Percentiles rank a stretch among this genome's conserved stretches.
Evolutionary conservation across 768 basidiomycete species (phyloP).

Genomic region (Sporobolomyces pararoseus): DNA sequence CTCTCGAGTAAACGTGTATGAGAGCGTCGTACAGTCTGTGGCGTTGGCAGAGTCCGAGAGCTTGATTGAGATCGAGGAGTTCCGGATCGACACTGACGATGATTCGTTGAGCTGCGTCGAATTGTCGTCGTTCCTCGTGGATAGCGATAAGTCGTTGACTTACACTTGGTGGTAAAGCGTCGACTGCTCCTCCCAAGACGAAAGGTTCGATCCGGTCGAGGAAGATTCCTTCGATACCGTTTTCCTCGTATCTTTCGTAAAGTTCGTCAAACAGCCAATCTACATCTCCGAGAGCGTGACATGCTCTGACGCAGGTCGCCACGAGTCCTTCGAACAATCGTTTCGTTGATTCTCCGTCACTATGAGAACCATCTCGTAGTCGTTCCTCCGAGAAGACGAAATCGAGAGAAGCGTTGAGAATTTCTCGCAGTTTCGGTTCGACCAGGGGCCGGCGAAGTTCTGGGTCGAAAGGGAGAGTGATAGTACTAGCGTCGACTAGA

Average conservation of each 20-base stretch:
- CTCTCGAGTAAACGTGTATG: constrained; percentile 86
- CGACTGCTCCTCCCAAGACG: constrained; percentile 69
- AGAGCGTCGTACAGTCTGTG: constrained; percentile 86
- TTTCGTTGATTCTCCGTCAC: constrained; percentile 61
- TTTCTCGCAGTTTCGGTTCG: constrained; percentile 68
- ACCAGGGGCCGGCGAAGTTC: constrained; percentile 62
- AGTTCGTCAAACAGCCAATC: constrained; percentile 90
- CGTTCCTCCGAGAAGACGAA: constrained; percentile 95
- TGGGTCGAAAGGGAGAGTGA: constrained; percentile 71
- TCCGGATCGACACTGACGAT: constrained; percentile 95
- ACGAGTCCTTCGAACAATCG: constrained; percentile 88
- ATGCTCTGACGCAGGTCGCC: constrained; percentile 68
- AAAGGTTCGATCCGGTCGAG: constrained; percentile 75
- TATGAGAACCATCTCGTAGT: constrained; percentile 82
- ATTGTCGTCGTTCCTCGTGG: constrained; percentile 67
- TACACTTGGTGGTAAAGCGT: constrained; percentile 75
- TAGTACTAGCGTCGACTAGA: constrained; percentile 64
- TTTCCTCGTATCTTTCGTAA: constrained; percentile 80
- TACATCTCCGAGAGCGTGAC: constrained; percentile 70
- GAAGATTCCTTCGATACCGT: constrained; percentile 79
- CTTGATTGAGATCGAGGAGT: constrained; percentile 89
- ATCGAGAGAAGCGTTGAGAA: constrained; percentile 79
- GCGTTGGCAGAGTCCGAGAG: constrained; percentile 75
- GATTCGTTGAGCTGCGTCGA: constrained; percentile 74
- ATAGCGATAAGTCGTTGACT: constrained; percentile 76